A percentile compares a stretch with the other conserved stretches of the same genome.
phyloP scores from a whole-genome alignment of 768 basidiomycete species.

The Trametes maxima region DNA sequence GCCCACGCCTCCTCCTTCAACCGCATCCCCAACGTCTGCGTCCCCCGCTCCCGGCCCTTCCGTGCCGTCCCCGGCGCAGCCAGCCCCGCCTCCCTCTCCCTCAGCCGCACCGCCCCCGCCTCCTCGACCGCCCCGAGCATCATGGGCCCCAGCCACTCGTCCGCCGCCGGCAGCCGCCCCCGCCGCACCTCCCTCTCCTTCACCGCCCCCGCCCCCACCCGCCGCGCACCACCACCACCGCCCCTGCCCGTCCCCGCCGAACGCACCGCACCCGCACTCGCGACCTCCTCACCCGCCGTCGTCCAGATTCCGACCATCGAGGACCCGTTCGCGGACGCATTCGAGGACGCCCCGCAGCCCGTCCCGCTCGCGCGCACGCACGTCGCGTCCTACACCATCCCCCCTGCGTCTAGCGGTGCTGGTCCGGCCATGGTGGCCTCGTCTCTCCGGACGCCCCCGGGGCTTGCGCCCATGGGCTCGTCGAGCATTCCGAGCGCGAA shows the following conservation, averaged over 20 bases:
- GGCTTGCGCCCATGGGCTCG: not conserved
- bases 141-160: not conserved
- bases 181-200: slow-evolving; percentile 23
- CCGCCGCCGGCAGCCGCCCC: slow-evolving; percentile 21
- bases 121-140: slow-evolving; percentile 11
- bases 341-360: slow-evolving; percentile 7
- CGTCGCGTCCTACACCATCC: slow-evolving; percentile 8
- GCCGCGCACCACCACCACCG: slow-evolving; percentile 24
- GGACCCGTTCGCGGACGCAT: slow-evolving; percentile 32
- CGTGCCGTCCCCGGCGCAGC: slow-evolving; percentile 20
- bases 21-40: slow-evolving; percentile 28
- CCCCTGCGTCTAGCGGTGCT: not conserved
- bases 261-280: slow-evolving; percentile 11
- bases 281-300: slow-evolving; percentile 9
- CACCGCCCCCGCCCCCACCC: slow-evolving; percentile 17
- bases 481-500: slow-evolving; percentile 21
- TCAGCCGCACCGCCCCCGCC: slow-evolving; percentile 11
- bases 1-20: slow-evolving; percentile 26
- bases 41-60: slow-evolving; percentile 15
- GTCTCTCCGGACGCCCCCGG: slow-evolving; percentile 1
- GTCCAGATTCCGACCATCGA: slow-evolving; percentile 14
- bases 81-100: slow-evolving; percentile 7
- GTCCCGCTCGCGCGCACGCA: slow-evolving; percentile 14
- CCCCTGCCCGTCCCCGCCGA: slow-evolving; percentile 19
- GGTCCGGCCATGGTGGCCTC: not conserved